Base-by-base conservation (phyloP, 176 grass and related monocot species). In the Oryza coarctata region DNA sequence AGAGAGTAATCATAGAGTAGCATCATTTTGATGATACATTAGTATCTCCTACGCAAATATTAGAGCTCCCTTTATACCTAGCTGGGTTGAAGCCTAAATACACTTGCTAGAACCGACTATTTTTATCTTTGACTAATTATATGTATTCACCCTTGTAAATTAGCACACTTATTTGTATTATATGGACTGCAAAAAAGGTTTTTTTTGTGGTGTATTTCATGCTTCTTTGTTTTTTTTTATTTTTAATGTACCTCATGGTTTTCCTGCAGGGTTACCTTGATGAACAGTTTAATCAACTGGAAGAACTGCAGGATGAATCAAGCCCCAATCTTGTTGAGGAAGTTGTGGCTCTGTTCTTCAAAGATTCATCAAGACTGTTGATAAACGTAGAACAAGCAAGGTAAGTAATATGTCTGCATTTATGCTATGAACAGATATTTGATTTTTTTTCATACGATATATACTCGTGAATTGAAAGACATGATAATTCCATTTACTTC, bases 251-350 rank as follows among this genome's bases (percentile, higher is more conserved):
- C 5, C 41, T 55, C 4, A 2, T 76, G 34, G 12, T 71, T 74
- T 68, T 73, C 73, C 62, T 63, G 23, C 82, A 94, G 92, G 92
- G 92, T 31, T 91, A 89, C 82, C 81, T 94, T 31, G 92, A 94
- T 77, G 92, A 89, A 20, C 92, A 94, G 76, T 94, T 91, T 73
- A 85, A 82, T 68, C 87, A 94, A 36, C 81, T 94, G 65, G 92
- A 94, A 82, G 92, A 91, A 74, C 76, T 94, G 84, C 87, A 94
- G 75, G 92, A 94, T 22, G 92, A 94, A 63, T 84, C 80, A 39
- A 94, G 87, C 84, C 92, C 92, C 63, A 94, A 94, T 73, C 91
- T 94, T 83, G 89, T 91, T 30, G 92, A 94, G 68, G 92, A 94
- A 86, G 92, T 94, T 44, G 89, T 87, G 68, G 65, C 82, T 47